phyloP scores from a whole-genome alignment of 129 eudicot genomes.

The Ambrosia trifida region DNA sequence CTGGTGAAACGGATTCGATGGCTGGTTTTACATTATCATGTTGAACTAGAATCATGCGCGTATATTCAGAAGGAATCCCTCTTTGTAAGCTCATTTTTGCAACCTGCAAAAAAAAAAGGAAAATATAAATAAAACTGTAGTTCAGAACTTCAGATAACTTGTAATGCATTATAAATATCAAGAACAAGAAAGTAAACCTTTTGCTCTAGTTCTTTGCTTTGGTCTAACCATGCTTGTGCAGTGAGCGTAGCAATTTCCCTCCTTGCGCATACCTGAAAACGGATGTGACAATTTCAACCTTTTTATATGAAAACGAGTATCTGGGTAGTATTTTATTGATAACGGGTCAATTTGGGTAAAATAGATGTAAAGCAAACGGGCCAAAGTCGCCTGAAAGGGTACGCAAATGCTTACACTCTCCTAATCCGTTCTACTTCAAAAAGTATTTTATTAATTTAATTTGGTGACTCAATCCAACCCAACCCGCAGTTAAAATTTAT shows the following conservation, averaged over 20 bases:
- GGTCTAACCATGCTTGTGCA: slow-evolving; percentile 76
- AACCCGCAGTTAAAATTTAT: neutral
- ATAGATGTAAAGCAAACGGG: neutral
- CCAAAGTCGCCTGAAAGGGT: neutral
- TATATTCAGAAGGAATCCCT: slow-evolving; percentile 77
- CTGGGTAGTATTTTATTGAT: neutral
- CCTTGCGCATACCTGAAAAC: slow-evolving; percentile 61
- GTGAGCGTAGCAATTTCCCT: slow-evolving; percentile 64
- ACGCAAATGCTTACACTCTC: neutral
- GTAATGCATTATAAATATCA: neutral
- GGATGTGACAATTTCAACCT: neutral
- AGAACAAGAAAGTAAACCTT: slow-evolving; percentile 50
- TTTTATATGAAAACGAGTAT: neutral
- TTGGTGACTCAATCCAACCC: neutral
- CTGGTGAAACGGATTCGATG: slow-evolving; percentile 26
- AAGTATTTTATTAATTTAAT: neutral
- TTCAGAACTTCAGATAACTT: neutral
- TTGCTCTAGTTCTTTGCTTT: slow-evolving; percentile 54
- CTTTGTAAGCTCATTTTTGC: slow-evolving; percentile 69
- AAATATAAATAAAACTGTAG: neutral
- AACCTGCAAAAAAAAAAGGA: slow-evolving; percentile 43
- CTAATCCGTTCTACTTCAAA: neutral
- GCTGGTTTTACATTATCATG: slow-evolving; percentile 41
- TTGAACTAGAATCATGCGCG: slow-evolving; percentile 57
- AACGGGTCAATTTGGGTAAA: neutral